Conservation (phyloP, 768 basidiomycete species). For the Tricholomella constricta region DNA sequence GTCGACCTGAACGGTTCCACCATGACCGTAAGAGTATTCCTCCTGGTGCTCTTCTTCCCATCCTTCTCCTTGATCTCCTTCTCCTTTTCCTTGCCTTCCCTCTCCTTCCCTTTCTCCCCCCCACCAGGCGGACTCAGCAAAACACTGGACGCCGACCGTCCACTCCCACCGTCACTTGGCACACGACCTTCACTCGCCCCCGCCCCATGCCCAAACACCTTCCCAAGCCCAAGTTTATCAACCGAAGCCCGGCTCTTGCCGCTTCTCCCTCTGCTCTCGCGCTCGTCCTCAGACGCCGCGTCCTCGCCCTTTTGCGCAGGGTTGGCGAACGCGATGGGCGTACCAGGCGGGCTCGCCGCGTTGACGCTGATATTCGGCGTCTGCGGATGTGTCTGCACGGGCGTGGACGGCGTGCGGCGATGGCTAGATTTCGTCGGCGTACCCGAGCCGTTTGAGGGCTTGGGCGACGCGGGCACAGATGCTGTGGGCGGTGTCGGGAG, state of each 20-base stretch:
- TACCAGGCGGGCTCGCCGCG: slow-evolving; percentile 40
- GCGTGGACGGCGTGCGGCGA: slow-evolving; percentile 14
- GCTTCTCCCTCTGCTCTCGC: slow-evolving; percentile 49
- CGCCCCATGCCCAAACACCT: slow-evolving; percentile 52
- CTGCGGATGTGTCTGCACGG: slow-evolving; percentile 5
- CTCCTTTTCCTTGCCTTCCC: slow-evolving; percentile 12
- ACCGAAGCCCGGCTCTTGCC: slow-evolving; percentile 68
- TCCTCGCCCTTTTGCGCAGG: not conserved
- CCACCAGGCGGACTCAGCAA: slow-evolving; percentile 25
- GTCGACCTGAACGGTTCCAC: slow-evolving; percentile 73
- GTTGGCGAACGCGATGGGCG: slow-evolving; percentile 28
- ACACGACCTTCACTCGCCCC: slow-evolving; percentile 26
- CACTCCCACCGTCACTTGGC: slow-evolving; percentile 39
- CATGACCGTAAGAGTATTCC: slow-evolving; percentile 88
- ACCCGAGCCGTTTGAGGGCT: slow-evolving; percentile 4
- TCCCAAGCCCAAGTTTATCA: slow-evolving; percentile 78
- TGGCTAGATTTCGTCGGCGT: not conserved
- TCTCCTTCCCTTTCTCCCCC: slow-evolving; percentile 18
- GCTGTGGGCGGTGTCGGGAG: not conserved
- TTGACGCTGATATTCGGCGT: slow-evolving; percentile 37
- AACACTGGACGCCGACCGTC: slow-evolving; percentile 19
- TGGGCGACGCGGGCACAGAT: not conserved
- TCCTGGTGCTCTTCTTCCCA: slow-evolving; percentile 67
- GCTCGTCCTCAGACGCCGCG: slow-evolving; percentile 9
- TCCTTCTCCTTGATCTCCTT: slow-evolving; percentile 33